Percentiles rank a stretch among this genome's conserved stretches.
Evolutionary conservation across 306 rosid species (phyloP).

Genomic region (Fragaria vesca): DNA sequence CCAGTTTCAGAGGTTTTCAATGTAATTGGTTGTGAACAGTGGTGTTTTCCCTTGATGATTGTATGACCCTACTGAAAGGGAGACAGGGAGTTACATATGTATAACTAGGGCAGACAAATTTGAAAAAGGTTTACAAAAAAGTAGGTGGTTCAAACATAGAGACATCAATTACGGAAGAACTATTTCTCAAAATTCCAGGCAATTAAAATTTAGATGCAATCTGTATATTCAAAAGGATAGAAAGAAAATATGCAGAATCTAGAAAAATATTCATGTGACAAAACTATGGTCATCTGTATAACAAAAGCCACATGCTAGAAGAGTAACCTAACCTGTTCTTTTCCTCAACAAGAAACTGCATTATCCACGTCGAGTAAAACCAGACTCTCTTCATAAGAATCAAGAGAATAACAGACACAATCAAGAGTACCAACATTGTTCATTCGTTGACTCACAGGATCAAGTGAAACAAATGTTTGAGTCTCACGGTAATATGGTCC

Average conservation of each 20-base stretch:
- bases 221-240: no score
- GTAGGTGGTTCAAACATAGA: background rate
- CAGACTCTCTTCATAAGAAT: no score
- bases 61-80: no score
- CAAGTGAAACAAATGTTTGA: background rate
- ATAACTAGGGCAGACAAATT: background rate
- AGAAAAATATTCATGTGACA: background rate
- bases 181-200: background rate
- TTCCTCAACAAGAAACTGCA: background rate
- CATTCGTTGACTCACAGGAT: background rate
- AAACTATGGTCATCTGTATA: background rate
- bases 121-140: background rate
- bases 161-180: background rate
- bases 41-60: background rate
- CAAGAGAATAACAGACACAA: background rate
- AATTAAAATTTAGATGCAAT: background rate
- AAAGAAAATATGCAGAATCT: background rate
- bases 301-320: background rate
- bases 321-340: background rate
- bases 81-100: background rate
- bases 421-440: background rate
- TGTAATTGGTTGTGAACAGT: background rate
- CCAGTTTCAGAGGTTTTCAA: background rate
- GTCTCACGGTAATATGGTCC: background rate
- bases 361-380: no score